Evolutionary conservation across 805 yeast genomes (phyloP).

Genomic region (Saccharomycopsis fermentans): DNA sequence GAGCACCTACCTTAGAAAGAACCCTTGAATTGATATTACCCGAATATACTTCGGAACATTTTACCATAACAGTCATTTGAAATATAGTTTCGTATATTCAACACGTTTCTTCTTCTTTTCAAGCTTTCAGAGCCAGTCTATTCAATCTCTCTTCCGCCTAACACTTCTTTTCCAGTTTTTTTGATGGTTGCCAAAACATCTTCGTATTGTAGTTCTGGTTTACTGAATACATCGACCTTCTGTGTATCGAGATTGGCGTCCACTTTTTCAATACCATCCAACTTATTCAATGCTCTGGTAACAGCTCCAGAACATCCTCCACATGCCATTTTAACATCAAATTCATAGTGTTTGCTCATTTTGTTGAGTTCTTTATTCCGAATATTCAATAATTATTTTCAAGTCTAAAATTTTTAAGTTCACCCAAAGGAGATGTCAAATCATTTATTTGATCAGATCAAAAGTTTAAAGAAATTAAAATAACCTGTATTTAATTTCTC

Average conservation of each 20-base stretch:
- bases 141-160: conserved; percentile 39
- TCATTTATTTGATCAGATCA: too few relatives aligned
- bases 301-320: conserved; percentile 85
- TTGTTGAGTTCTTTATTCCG: neutral
- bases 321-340: conserved; percentile 78
- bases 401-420: too few relatives aligned
- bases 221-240: conserved; percentile 66
- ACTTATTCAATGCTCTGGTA: conserved; percentile 56
- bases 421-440: too few relatives aligned
- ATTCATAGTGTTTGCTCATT: conserved; percentile 46
- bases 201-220: conserved; percentile 47
- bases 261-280: conserved; percentile 64
- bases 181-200: conserved; percentile 69
- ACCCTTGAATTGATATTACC: neutral
- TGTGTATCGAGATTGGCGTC: conserved; percentile 74
- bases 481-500: too few relatives aligned
- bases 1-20: neutral
- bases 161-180: conserved; percentile 85
- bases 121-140: neutral
- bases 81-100: too few relatives aligned
- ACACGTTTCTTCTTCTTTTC: too few relatives aligned
- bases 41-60: too few relatives aligned
- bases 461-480: too few relatives aligned
- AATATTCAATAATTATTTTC: neutral
- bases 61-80: too few relatives aligned